A percentile compares a stretch with the other conserved stretches of the same genome.
Evolutionary conservation across 306 rosid genomes (phyloP).

Genomic region (Vigna nakashimae): DNA sequence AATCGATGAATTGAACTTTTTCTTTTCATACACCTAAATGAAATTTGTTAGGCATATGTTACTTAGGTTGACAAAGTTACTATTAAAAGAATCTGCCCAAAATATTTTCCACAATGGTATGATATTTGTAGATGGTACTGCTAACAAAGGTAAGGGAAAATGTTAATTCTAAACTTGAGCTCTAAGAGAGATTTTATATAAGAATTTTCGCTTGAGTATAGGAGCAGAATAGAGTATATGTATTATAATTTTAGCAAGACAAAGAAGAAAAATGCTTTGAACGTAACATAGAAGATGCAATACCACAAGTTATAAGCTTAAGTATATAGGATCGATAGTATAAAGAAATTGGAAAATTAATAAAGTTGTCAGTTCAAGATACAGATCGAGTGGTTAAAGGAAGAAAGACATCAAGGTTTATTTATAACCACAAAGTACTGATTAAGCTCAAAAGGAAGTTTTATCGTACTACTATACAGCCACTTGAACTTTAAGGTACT

Average conservation of each 20-base stretch:
- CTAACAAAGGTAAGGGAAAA: not conserved
- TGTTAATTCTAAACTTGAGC: not conserved
- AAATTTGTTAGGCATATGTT: slow-evolving; percentile 3
- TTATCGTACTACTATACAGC: not conserved
- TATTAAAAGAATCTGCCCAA: not conserved
- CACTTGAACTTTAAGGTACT: not conserved
- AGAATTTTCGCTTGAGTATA: not conserved
- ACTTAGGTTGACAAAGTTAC: not conserved
- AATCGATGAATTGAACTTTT: not conserved
- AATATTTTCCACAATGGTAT: not conserved
- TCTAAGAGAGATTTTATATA: not conserved
- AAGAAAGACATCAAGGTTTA: not conserved
- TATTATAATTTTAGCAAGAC: not conserved
- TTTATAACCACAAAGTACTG: not conserved
- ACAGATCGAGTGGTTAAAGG: not conserved
- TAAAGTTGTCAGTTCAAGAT: not conserved
- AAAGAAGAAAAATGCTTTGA: not conserved
- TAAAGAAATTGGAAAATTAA: not conserved
- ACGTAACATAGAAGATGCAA: not conserved
- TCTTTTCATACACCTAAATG: not conserved
- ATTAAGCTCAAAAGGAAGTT: not conserved
- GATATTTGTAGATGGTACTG: not conserved
- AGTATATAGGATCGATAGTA: not conserved
- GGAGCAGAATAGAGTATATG: not conserved
- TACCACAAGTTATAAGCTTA: not conserved